phyloP scores from a whole-genome alignment of 352 stramenopile species.

The Pythium aristosporum region DNA sequence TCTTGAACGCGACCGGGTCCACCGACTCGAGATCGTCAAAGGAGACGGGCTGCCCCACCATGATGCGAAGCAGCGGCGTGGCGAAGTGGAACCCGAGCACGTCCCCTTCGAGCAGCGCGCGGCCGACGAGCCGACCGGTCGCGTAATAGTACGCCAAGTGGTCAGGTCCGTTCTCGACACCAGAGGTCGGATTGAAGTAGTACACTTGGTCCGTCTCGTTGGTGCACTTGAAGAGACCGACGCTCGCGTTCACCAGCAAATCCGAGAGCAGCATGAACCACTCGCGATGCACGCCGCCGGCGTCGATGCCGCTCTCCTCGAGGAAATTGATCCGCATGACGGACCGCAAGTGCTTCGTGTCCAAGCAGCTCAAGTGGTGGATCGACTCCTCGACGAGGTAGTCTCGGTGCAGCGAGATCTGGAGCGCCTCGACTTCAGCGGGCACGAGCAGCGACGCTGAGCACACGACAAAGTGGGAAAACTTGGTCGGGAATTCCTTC shows the following conservation, averaged over 20 bases:
- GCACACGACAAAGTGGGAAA: slow-evolving; percentile 45
- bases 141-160: slow-evolving; percentile 73
- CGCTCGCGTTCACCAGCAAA: slow-evolving; percentile 41
- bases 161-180: slow-evolving; percentile 58
- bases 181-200: slow-evolving; percentile 65
- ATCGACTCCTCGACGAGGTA: slow-evolving; percentile 51
- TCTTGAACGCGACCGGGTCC: slow-evolving; percentile 56
- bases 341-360: slow-evolving; percentile 33
- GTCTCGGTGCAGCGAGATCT: slow-evolving; percentile 42
- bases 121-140: slow-evolving; percentile 52
- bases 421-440: slow-evolving; percentile 39
- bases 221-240: slow-evolving; percentile 56
- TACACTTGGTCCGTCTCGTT: slow-evolving; percentile 60
- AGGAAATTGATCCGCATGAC: slow-evolving; percentile 53
- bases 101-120: slow-evolving; percentile 87
- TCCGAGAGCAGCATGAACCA: slow-evolving; percentile 86
- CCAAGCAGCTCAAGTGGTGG: slow-evolving; percentile 48
- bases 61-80: slow-evolving; percentile 95
- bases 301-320: slow-evolving; percentile 54
- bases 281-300: slow-evolving; percentile 53
- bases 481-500: slow-evolving; percentile 53
- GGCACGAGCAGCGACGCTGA: slow-evolving; percentile 42
- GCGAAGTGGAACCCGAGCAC: slow-evolving; percentile 95
- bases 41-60: slow-evolving; percentile 93
- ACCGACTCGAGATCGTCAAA: slow-evolving; percentile 93